Percentiles rank a stretch among this genome's conserved stretches.
Conservation (phyloP, 2,329 filamentous ascomycete genomes). For the Xylariaceae sp. region DNA sequence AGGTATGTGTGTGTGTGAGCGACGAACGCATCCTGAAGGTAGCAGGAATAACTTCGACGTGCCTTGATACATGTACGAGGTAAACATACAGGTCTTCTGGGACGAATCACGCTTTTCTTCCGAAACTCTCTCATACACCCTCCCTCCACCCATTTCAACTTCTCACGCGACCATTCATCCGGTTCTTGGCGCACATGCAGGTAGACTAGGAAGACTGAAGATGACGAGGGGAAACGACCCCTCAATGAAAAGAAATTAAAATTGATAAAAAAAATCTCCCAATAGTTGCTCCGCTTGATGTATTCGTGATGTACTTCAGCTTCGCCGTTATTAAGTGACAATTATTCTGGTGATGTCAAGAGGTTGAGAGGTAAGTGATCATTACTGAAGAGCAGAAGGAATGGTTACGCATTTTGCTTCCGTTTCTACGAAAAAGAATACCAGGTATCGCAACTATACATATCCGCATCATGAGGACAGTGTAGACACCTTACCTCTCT, state of each 20-base stretch:
- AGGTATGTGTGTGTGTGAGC: conserved; percentile 26
- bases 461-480: too few species aligned
- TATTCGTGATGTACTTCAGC: neutral
- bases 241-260: conserved; percentile 18
- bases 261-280: conserved; percentile 3
- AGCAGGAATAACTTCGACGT: conserved; percentile 21
- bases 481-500: too few species aligned
- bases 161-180: conserved; percentile 24
- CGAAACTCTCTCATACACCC: conserved; percentile 22
- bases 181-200: conserved; percentile 31
- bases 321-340: neutral
- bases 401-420: too few species aligned
- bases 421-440: too few species aligned
- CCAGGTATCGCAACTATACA: too few species aligned
- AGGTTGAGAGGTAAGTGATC: too few species aligned
- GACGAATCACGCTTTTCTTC: conserved; percentile 28
- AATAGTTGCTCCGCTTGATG: neutral
- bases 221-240: conserved; percentile 13
- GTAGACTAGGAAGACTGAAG: conserved; percentile 32
- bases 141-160: conserved; percentile 17
- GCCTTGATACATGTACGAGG: conserved; percentile 25
- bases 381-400: too few species aligned
- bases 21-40: conserved; percentile 26
- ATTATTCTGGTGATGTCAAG: too few species aligned
- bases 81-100: conserved; percentile 29